Evolutionary conservation across 805 yeast species (phyloP), one percentile per base, ranked within the genome.

Genomic region (Starmerella etchellsii): DNA sequence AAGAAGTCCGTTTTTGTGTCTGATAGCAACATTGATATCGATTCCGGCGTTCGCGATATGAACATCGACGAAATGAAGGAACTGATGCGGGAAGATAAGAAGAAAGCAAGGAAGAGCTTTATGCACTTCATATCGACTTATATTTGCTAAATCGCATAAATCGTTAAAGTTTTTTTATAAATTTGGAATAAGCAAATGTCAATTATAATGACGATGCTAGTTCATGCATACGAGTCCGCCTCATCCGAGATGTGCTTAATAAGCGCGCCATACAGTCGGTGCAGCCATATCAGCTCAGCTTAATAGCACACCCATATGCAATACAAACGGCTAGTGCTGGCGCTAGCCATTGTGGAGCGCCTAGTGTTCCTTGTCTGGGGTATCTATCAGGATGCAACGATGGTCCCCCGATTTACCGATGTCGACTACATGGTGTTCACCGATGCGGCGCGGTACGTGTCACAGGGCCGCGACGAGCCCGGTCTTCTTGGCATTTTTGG

Each of bases 401-500:
- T 82, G 74, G 74, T 74, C 10, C 80, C 87, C 16, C 78, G 80
- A 47, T 91, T 84, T 63, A 91, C 98, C 0, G 98, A 91, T 54
- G 81, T 91, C 36, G 98, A 91, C 60, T 91, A 91, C 61, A 67
- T 75, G 57, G 98, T 91, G 36, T 91, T 91, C 58, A 75, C 94
- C 2, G 97, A 91, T 64, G 97, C 98, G 8, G 75, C 96, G 2
- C 62, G 66, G 28, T 83, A 71, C 54, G 81, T 84, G 9, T 66
- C 66, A 49, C 73, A 74, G 2, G 68, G 67, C 1, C 7, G 10
- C 25, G 6, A 11, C 13, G 20, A 15, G 6, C 16, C 11, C 11
- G 32, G 21, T 9, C 8, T 30, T 4, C 21, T 7, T 9, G 8
- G 13, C 4, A 16, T 15, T 7, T 30, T 30, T 14, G 35, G 50